Conservation (phyloP, 495 filamentous ascomycete species). For the Jackrogersella multiformis region DNA sequence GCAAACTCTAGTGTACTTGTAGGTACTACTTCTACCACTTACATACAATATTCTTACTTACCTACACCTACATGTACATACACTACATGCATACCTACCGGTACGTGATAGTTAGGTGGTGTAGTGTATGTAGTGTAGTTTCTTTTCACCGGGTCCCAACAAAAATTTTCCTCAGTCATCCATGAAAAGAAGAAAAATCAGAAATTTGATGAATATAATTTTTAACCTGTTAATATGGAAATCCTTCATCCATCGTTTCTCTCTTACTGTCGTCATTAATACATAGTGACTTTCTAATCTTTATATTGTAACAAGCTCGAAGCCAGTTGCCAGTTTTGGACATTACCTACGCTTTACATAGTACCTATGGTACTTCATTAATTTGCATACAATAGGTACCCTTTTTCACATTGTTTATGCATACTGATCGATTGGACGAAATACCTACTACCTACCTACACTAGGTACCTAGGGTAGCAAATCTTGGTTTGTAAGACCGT, state of each 20-base stretch:
- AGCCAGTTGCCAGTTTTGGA: conserved; percentile 24
- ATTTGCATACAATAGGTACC: conserved; percentile 8
- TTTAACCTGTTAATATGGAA: conserved; percentile 2
- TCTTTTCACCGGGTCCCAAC: conserved; percentile 35
- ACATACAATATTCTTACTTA: conserved; percentile 10
- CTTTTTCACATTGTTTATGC: neutral
- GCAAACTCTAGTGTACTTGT: neutral
- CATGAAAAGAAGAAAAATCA: conserved; percentile 5
- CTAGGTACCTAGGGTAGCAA: neutral
- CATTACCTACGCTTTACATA: no score
- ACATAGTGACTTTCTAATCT: conserved; percentile 1
- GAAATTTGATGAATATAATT: conserved; percentile 23
- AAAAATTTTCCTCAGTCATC: conserved; percentile 23
- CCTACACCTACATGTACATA: neutral
- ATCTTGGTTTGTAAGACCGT: conserved; percentile 31
- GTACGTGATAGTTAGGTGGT: no score
- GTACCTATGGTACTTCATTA: no score
- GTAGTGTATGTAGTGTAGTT: neutral
- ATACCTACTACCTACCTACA: neutral
- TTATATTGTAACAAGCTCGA: neutral
- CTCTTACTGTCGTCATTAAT: conserved; percentile 13
- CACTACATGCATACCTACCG: no score
- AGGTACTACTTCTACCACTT: neutral
- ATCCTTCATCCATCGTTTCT: conserved; percentile 16
- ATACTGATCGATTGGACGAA: conserved; percentile 19